Evolutionary conservation across 768 basidiomycete species (phyloP), one percentile per base, ranked within the genome.

Genomic region (Chalciporus sphaerocephalus): DNA sequence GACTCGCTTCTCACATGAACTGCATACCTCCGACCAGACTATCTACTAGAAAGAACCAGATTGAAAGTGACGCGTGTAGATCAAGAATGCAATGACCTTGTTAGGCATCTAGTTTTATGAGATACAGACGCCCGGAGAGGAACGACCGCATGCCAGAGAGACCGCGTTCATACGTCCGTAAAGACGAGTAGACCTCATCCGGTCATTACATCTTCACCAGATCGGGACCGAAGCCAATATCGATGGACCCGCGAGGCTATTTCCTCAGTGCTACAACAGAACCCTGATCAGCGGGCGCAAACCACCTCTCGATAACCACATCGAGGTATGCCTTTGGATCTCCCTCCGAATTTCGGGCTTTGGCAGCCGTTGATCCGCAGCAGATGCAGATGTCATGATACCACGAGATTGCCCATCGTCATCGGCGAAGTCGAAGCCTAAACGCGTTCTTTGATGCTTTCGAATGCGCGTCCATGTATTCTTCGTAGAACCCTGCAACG

Each of bases 371-470:
- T 21, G 30, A 40, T 40, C 38, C 15, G 28, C 6, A 4, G 15
- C 6, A 32, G 28, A 32, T 5, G n/a, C n/a, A 6, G 30, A 13
- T 15, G 15, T 6, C 5, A 13, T 15, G n/a, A 23, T 15, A 5
- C n/a, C 16, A 21, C 7, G 10, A 15, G 12, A n/a, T 40, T 20
- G 10, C 6, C 15, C 16, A 23, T 34, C 17, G 32, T 69, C 55
- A 75, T 27, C 79, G 80, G 45, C 87, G 81, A 37, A 92, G 74
- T 6, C 89, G 80, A 45, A 92, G 66, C 38, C 80, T 74, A 64
- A 90, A 85, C 6, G 88, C 89, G 59, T 92, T 91, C 65, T 84
- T 88, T 5, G 87, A 90, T 4, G 75, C 76, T 43, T 79, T 76
- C 15, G 86, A 87, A 20, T 79, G 69, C 3, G 78, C 65, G 54